Conservation (phyloP, 148 eudicot species). For the Selenicereus undatus region DNA sequence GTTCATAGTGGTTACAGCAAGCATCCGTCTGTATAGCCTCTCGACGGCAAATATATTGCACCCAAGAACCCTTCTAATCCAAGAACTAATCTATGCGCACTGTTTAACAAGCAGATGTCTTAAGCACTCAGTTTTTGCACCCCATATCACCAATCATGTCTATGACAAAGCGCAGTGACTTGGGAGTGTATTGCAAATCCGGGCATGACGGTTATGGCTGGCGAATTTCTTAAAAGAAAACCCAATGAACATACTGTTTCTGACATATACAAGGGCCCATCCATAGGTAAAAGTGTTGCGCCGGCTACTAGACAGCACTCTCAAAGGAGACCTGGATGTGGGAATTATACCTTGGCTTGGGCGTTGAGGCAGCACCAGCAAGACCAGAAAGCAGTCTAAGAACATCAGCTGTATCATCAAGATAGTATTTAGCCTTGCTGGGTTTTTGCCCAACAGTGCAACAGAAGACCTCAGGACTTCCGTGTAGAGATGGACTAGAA, state of each 20-base stretch:
- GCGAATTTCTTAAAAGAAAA: not conserved
- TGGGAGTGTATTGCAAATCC: not conserved
- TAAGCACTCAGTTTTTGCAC: not conserved
- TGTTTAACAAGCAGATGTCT: constrained; percentile 15
- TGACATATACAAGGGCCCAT: not conserved
- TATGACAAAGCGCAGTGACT: not conserved
- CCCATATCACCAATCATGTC: constrained; percentile 4
- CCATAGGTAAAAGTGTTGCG: constrained; percentile 1
- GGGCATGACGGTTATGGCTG: not conserved
- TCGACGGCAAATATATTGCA: not conserved
- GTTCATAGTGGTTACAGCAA: not conserved
- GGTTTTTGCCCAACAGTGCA: constrained; percentile 92
- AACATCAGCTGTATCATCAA: constrained; percentile 63
- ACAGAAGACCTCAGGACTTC: constrained; percentile 56
- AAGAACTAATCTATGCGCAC: too few species aligned
- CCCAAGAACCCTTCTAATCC: constrained; percentile 10
- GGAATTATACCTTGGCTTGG: constrained; percentile 42
- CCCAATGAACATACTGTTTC: not conserved
- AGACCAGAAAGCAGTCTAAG: constrained; percentile 46
- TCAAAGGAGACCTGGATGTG: constrained; percentile 59
- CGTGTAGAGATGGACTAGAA: constrained; percentile 31
- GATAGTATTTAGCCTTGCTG: constrained; percentile 85
- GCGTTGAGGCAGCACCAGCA: constrained; percentile 44
- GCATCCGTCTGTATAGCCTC: not conserved
- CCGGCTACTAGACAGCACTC: constrained; percentile 23